A percentile compares a stretch with the other conserved stretches of the same genome.
These are phyloP conservation scores for Clavispora fructus DNA, from an alignment of 805 yeast species.

Conservation along the genomic window DNA sequence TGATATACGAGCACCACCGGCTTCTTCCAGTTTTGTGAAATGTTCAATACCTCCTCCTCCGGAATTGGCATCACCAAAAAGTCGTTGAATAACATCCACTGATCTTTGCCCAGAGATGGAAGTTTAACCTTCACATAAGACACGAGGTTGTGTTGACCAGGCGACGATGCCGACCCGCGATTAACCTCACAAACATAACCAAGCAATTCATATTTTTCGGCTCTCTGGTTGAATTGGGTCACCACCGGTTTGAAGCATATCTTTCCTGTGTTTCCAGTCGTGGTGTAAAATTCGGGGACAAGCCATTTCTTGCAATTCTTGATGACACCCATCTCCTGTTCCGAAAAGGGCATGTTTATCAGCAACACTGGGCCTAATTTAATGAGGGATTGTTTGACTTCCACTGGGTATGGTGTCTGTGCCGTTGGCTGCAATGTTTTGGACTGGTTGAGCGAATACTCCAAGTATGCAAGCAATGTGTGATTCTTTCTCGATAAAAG, in stretches of 20 bases:
- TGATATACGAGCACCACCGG: slow-evolving; percentile 72
- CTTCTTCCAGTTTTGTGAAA: slow-evolving; percentile 74
- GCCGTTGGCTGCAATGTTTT: slow-evolving; percentile 46
- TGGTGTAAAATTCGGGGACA: slow-evolving; percentile 50
- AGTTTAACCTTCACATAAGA: slow-evolving; percentile 46
- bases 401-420: slow-evolving; percentile 34
- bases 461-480: slow-evolving; percentile 50
- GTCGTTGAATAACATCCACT: slow-evolving; percentile 88
- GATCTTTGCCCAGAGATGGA: slow-evolving; percentile 19
- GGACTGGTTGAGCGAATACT: slow-evolving; percentile 51
- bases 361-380: slow-evolving; percentile 61
- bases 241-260: slow-evolving; percentile 31
- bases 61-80: slow-evolving; percentile 75
- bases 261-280: slow-evolving; percentile 28
- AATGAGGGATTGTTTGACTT: slow-evolving; percentile 46
- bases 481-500: slow-evolving; percentile 22
- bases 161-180: slow-evolving; percentile 33
- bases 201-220: slow-evolving; percentile 51
- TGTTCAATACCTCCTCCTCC: slow-evolving; percentile 72
- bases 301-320: slow-evolving; percentile 54
- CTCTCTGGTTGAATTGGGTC: slow-evolving; percentile 24
- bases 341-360: slow-evolving; percentile 51
- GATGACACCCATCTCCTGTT: slow-evolving; percentile 50
- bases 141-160: slow-evolving; percentile 53
- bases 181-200: slow-evolving; percentile 69